Evolutionary conservation across 1,139 yeast species (phyloP), one percentile per base, ranked within the genome.

Genomic region (Protomyces macrosporus): DNA sequence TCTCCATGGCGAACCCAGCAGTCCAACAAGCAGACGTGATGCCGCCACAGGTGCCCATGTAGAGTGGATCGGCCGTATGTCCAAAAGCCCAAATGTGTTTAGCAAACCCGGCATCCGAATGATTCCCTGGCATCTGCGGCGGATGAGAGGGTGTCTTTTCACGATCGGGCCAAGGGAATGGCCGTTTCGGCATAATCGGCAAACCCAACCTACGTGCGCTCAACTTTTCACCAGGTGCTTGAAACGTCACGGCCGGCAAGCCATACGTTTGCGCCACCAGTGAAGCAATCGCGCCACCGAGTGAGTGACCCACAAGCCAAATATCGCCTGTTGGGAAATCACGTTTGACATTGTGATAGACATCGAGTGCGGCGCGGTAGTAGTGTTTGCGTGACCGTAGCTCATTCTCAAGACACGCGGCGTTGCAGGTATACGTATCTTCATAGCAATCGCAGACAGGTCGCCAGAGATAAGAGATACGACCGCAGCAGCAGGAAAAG

Each of bases 1-100:
- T 87, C 73, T 93, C 98, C 97, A 93, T 87, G 9, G 98, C 98
- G 74, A 90, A 93, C 0, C 98, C 98, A 0, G 89, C 97, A 12
- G 89, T 81, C 70, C 93, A 86, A 74, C 99, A 93, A 3, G 93
- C 76, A 0, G 96, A 87, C 6, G 95, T 85, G 0, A 95, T 96
- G 3, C 99, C 99, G 72, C 89, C 90, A 74, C 98, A 93, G 5
- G 90, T 91, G 0, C 99, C 99, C 95, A 91, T 88, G 71, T 81
- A 93, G 4, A 93, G 88, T 0, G 99, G 99, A 73, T 93, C 99
- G 0, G 97, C 98, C 0, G 96, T 93, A 73, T 93, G 93, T 5
- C 98, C 98, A 73, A 93, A 77, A 73, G 95, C 97, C 95, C 96
- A 93, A 23, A 95, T 82, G 42, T 58, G 53, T 45, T 58, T 58